phyloP scores from a whole-genome alignment of 73 alveolate species.

The Effrenium voratum region DNA sequence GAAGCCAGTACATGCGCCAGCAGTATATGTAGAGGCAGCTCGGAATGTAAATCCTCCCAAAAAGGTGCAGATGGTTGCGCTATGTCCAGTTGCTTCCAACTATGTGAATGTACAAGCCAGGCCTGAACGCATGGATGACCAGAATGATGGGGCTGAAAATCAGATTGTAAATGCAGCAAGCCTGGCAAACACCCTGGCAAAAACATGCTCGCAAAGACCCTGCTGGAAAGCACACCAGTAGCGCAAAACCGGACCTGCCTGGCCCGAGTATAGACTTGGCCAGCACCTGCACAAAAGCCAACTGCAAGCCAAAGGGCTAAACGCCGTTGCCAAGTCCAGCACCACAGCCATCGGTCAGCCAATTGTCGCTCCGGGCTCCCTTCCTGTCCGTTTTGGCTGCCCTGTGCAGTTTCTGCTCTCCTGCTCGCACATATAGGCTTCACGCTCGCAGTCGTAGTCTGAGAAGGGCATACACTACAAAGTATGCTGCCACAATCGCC shows the following conservation, averaged over 20 bases:
- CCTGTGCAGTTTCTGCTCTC: no score
- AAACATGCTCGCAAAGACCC: background rate
- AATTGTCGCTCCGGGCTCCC: conserved; percentile 57
- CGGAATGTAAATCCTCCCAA: conserved; percentile 50
- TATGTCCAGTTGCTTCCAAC: background rate
- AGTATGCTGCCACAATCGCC: no score
- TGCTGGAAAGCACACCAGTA: background rate
- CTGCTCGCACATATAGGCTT: no score
- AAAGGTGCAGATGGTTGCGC: background rate
- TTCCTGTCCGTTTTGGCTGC: no score
- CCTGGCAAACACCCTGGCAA: background rate
- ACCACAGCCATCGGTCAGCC: conserved; percentile 92
- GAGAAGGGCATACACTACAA: no score
- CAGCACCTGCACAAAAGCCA: conserved; percentile 40
- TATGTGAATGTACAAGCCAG: background rate
- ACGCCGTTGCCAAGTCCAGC: background rate
- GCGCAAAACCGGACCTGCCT: background rate
- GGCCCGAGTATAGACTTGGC: conserved; percentile 61
- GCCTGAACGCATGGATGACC: conserved; percentile 63
- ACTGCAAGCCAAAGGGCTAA: background rate
- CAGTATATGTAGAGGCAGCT: conserved; percentile 39
- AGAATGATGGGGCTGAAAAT: conserved; percentile 39
- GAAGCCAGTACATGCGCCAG: conserved; percentile 68
- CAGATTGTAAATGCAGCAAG: conserved; percentile 68
- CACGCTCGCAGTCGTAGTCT: no score